Base-by-base conservation (phyloP, 495 filamentous ascomycete species). In the Clohesyomyces aquaticus region DNA sequence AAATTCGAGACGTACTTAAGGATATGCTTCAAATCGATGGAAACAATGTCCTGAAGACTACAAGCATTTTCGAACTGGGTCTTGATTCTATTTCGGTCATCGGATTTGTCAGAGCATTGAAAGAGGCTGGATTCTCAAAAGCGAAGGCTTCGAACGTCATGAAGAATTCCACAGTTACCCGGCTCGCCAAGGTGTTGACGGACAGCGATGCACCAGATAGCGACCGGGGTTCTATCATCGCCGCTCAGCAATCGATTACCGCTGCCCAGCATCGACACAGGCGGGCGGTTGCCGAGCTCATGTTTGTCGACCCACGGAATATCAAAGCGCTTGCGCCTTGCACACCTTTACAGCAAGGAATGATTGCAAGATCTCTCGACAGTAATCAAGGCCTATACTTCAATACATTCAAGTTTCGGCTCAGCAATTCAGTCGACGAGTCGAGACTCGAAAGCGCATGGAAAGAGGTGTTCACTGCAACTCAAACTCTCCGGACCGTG, bases 51-150 rank as follows among this genome's bases (percentile, higher is more conserved):
- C 76, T 71, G 1, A 75, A 77, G 16, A 77, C 77, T 0, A 83
- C 87, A 0, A 93, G 82, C 27, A 83, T 95, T 28, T 95, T 91
- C 66, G 89, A 94, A 53, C 76, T 95, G 1, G 91, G 91, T 0
- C 77, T 93, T 6, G 91, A 94, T 71, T 93, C 90, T 0, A 90
- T 96, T 14, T 89, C 88, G 0, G 87, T 87, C 2, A 84, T 92
- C 22, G 81, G 83, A 22, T 78, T 95, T 54, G 74, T 83, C 12
- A 68, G 68, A 38, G 62, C 68, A 11, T 61, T 81, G 56, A 79
- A 74, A 60, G 69, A 71, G 18, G 67, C 59, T 55, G 79, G 87
- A 0, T 81, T 91, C 59, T 25, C 65, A 2, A 77, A 79, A 21
- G 87, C 85, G 1, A 81, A 80, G 22, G 80, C 87, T 16, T 85